phyloP scores from a whole-genome alignment of 116 monocot genomes.

The Posidonia oceanica region DNA sequence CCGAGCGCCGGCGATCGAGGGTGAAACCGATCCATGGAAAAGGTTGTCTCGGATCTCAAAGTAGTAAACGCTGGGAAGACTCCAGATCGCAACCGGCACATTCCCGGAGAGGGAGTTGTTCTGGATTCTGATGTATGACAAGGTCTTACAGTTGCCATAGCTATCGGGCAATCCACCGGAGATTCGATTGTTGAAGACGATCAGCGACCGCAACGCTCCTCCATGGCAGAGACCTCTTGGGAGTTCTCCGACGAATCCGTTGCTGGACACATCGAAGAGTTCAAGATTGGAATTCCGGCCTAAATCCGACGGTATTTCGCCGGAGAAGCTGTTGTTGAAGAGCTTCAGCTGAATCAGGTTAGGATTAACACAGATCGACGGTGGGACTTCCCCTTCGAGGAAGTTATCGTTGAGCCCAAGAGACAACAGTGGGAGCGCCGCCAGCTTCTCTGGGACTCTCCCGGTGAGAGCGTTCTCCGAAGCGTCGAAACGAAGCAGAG shows the following conservation, averaged over 20 bases:
- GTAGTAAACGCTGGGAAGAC: conserved; percentile 14
- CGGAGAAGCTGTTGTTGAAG: conserved; percentile 43
- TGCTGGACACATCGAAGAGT: conserved; percentile 35
- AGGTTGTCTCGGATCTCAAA: conserved; percentile 27
- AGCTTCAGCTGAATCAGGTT: conserved; percentile 34
- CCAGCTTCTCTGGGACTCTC: conserved; percentile 23
- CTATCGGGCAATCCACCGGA: conserved; percentile 30
- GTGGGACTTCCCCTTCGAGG: conserved; percentile 31
- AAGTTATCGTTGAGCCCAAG: conserved; percentile 46
- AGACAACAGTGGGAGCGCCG: conserved; percentile 13
- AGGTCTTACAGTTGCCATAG: conserved; percentile 24
- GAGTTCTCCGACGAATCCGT: conserved; percentile 23
- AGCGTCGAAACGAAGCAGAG: conserved; percentile 28
- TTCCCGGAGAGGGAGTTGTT: conserved; percentile 42
- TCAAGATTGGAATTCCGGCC: conserved; percentile 25
- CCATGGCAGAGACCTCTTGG: conserved; percentile 24
- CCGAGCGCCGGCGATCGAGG: conserved; percentile 19
- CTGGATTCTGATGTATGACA: conserved; percentile 30
- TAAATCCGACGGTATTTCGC: conserved; percentile 24
- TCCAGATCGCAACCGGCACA: conserved; percentile 31
- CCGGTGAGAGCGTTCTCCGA: conserved; percentile 48
- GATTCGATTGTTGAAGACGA: conserved; percentile 34
- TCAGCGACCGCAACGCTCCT: conserved; percentile 16
- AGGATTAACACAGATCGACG: conserved; percentile 21
- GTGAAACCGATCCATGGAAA: conserved; percentile 26